Evolutionary conservation across 345 rosid species (phyloP).

Genomic region (Hibiscus tridactylites): DNA sequence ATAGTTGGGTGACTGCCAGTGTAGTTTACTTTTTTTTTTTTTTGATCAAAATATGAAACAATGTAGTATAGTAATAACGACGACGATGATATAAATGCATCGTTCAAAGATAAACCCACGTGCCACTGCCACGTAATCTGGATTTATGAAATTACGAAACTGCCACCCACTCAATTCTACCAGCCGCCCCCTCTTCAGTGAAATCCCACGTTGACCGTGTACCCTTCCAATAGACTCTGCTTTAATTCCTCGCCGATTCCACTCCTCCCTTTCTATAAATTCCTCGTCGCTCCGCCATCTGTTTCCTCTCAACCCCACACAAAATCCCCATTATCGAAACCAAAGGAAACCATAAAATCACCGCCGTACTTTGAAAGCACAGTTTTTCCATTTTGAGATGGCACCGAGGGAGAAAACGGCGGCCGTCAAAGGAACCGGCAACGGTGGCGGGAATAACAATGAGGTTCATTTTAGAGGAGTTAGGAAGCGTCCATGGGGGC

Average conservation of each 20-base stretch:
- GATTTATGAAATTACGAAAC: not conserved
- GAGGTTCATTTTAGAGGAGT: constrained; percentile 71
- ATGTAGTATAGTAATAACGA: no score
- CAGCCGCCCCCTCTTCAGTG: constrained; percentile 38
- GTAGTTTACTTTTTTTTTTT: no score
- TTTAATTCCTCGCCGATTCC: constrained; percentile 12
- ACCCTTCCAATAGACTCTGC: not conserved
- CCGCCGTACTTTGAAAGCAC: not conserved
- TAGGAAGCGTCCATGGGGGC: constrained; percentile 85
- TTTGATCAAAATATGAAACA: no score
- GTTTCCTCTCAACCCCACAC: no score
- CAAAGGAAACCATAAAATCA: not conserved
- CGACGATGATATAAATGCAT: not conserved
- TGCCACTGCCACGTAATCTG: constrained; percentile 32
- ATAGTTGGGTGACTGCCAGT: no score
- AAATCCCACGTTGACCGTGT: constrained; percentile 30
- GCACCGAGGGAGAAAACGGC: constrained; percentile 40
- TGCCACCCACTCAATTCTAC: not conserved
- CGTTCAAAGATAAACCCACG: constrained; percentile 11
- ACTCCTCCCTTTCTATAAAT: not conserved
- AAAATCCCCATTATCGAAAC: not conserved
- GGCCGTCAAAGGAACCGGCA: constrained; percentile 17
- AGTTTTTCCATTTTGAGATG: constrained; percentile 17
- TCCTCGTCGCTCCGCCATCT: not conserved
- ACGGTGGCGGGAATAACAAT: constrained; percentile 10